phyloP scores from a whole-genome alignment of 306 rosid species.

The Glycyrrhiza uralensis region DNA sequence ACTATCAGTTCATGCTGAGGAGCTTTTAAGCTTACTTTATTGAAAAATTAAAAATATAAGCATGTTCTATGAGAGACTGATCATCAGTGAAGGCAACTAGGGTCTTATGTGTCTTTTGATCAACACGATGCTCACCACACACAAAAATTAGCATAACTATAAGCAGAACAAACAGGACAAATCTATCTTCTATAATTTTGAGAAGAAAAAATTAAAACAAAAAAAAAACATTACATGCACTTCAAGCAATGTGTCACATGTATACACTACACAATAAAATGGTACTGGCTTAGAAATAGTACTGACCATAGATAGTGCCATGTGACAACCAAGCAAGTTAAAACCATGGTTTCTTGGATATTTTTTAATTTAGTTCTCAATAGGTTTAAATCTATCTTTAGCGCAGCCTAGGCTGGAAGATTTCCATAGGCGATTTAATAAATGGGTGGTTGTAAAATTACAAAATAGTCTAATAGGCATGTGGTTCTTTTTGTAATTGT shows the following conservation, averaged over 20 bases:
- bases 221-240: not conserved
- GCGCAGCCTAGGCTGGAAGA: not conserved
- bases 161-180: not conserved
- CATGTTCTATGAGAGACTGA: not conserved
- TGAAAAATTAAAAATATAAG: not conserved
- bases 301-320: not conserved
- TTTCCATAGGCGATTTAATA: not conserved
- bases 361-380: not conserved
- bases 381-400: not conserved
- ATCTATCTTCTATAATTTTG: not conserved
- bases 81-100: not conserved
- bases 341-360: not conserved
- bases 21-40: not conserved
- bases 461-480: not conserved
- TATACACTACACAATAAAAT: not conserved
- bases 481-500: not conserved
- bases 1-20: not conserved
- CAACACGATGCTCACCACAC: not conserved
- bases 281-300: not conserved
- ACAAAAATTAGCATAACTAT: not conserved
- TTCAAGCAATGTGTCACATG: not conserved
- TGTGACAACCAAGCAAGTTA: not conserved
- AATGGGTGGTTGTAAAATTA: slow-evolving; percentile 6
- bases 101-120: not conserved
- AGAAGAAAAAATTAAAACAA: not conserved